Percentiles rank a stretch among this genome's conserved stretches.
These are phyloP conservation scores for Termitomyces sp. DNA, from an alignment of 768 basidiomycete species.

Conservation along the genomic window DNA sequence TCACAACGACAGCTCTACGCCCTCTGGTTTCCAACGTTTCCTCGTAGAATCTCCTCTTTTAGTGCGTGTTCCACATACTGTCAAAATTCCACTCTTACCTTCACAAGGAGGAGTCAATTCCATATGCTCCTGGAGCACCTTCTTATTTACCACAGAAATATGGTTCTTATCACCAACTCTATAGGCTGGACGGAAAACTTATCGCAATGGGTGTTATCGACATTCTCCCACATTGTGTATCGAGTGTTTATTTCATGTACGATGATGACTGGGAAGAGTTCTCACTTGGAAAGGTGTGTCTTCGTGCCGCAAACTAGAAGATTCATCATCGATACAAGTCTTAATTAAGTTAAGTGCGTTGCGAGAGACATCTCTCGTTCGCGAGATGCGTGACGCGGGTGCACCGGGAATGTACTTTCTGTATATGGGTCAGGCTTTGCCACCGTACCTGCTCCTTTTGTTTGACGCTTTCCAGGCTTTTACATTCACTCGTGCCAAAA, in stretches of 20 bases:
- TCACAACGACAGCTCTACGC: slow-evolving; percentile 64
- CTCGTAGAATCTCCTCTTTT: slow-evolving; percentile 75
- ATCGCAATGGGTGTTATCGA: slow-evolving; percentile 89
- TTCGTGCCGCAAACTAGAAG: neutral
- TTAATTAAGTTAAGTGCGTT: slow-evolving; percentile 76
- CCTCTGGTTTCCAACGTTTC: slow-evolving; percentile 62
- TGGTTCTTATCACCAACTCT: slow-evolving; percentile 92
- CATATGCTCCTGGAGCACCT: slow-evolving; percentile 47
- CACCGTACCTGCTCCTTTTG: neutral
- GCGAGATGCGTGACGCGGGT: slow-evolving; percentile 74
- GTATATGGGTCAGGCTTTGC: slow-evolving; percentile 71
- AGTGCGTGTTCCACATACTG: slow-evolving; percentile 37
- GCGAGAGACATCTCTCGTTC: slow-evolving; percentile 71
- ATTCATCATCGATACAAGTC: neutral
- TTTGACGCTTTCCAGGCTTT: slow-evolving; percentile 54
- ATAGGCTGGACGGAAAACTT: slow-evolving; percentile 75
- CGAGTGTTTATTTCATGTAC: slow-evolving; percentile 87
- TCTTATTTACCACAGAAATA: slow-evolving; percentile 68
- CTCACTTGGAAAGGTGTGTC: slow-evolving; percentile 71
- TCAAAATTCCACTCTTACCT: neutral
- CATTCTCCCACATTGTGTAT: slow-evolving; percentile 83
- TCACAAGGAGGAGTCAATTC: slow-evolving; percentile 56
- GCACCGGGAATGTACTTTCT: slow-evolving; percentile 57
- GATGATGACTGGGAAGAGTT: slow-evolving; percentile 63
- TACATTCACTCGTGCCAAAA: slow-evolving; percentile 92